Base-by-base conservation (phyloP, 306 rosid genomes). In the Purshia tridentata region DNA sequence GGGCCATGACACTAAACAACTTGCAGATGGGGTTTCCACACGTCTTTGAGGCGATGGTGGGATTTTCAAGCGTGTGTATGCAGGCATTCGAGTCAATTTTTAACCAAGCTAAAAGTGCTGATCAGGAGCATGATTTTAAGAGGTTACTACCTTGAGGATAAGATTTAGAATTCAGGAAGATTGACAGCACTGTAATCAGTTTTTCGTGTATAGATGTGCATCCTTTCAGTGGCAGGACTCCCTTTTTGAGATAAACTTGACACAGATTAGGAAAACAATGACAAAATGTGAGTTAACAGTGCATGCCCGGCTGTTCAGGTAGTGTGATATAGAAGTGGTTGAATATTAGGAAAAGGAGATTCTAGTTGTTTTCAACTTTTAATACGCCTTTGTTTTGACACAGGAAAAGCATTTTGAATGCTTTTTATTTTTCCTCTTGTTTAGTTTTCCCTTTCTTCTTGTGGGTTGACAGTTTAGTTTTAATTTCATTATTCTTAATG, bases 11-110 rank as follows among this genome's bases (percentile, higher is more conserved):
- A 12, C 77, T 94, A 58, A 91, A 90, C 53, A 94, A 88, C 91
- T 53, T 94, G 83, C 99, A 94, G 86, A 91, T 94, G 96, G 86
- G 97, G 44, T 88, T 91, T 75, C 99, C 99, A 0, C 96, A 94
- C 40, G 98, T 94, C 57, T 94, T 94, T 58, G 96, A 94, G 79
- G 92, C 96, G 1, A 87, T 94, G 70, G 99, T 91, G 4, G 99
- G 96, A 75, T 94, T 94, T 82, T 94, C 99, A 8, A 88, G 96
- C 55, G 97, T 94, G 65, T 94, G 99, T 80, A 88, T 71, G 72
- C 90, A 91, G 56, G 91, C 87, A 37, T 91, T 88, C 23, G 99
- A 90, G 64, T 87, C 90, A 0, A 87, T 94, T 54, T 91, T 87
- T 77, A 91, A 91, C 87, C 90, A 88, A 77, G 84, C 97, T 41